Evolutionary conservation across 1,139 yeast species (phyloP).

Genomic region (Geotrichum phurueaensis): DNA sequence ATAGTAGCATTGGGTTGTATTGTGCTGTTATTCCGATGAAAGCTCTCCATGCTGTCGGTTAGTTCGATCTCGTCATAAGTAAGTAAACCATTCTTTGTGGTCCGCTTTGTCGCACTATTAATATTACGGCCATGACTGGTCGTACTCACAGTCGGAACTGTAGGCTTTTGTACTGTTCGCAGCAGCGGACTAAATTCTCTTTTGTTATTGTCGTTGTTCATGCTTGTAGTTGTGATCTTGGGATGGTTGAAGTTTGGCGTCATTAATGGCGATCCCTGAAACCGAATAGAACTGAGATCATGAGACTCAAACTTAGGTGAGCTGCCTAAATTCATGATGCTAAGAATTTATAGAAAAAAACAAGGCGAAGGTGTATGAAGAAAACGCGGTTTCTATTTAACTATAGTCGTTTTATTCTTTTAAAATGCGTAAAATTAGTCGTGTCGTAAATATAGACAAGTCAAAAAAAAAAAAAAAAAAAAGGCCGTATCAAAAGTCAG

Average conservation of each 20-base stretch:
- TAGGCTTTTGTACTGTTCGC: conserved; percentile 17
- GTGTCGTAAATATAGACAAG: neutral
- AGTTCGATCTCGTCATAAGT: conserved; percentile 12
- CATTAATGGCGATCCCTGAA: neutral
- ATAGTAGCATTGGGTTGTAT: neutral
- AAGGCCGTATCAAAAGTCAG: neutral
- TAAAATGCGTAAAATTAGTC: neutral
- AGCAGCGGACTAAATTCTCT: conserved; percentile 24
- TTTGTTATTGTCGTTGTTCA: neutral
- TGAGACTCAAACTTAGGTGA: conserved; percentile 9
- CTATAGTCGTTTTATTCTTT: neutral
- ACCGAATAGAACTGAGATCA: conserved; percentile 9
- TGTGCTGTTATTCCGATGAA: conserved; percentile 13
- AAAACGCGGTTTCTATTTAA: neutral
- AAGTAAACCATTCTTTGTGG: conserved; percentile 9
- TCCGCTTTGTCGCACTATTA: conserved; percentile 15
- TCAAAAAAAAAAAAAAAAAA: neutral
- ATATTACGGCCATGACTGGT: neutral
- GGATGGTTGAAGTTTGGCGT: neutral
- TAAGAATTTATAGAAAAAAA: neutral
- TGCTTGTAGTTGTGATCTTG: neutral
- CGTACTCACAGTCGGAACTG: neutral
- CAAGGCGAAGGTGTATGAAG: neutral
- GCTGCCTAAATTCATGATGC: neutral
- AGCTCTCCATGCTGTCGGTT: conserved; percentile 23